Conservation (phyloP, 768 basidiomycete species). For the Tylopilus subfusipes region DNA sequence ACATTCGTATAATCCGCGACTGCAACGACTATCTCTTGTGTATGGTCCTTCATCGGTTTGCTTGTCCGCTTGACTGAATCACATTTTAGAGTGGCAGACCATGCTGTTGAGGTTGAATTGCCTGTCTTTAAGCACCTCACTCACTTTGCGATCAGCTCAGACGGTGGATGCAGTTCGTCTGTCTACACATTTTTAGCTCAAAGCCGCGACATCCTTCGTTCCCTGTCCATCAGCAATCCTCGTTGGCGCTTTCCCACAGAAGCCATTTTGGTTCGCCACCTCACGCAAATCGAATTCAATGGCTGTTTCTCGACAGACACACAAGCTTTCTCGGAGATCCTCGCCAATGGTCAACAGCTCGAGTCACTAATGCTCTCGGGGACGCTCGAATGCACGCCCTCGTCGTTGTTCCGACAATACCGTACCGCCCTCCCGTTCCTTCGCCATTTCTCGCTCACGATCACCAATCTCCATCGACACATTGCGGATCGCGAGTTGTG, state of each 20-base stretch:
- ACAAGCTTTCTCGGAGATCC: slow-evolving; percentile 55
- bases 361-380: slow-evolving; percentile 57
- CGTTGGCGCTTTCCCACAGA: slow-evolving; percentile 56
- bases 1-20: slow-evolving; percentile 47
- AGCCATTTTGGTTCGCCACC: slow-evolving; percentile 54
- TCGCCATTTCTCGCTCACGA: slow-evolving; percentile 57
- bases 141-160: slow-evolving; percentile 55
- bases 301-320: slow-evolving; percentile 51
- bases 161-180: slow-evolving; percentile 37
- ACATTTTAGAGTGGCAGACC: slow-evolving; percentile 33
- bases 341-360: slow-evolving; percentile 58
- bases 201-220: slow-evolving; percentile 51
- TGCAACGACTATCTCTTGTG: slow-evolving; percentile 57
- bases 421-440: slow-evolving; percentile 54
- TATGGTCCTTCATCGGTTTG: slow-evolving; percentile 24
- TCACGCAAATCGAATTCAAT: slow-evolving; percentile 60
- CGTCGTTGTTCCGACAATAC: slow-evolving; percentile 47
- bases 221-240: slow-evolving; percentile 50
- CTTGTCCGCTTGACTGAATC: neutral
- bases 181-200: slow-evolving; percentile 49
- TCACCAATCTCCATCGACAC: slow-evolving; percentile 42
- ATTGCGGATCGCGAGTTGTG: slow-evolving; percentile 59
- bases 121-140: slow-evolving; percentile 53
- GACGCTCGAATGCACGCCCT: slow-evolving; percentile 48
- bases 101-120: slow-evolving; percentile 42